These are phyloP conservation scores for Acanthamoeba royreba DNA, from an alignment of 208 protist species.

Conservation along the genomic window DNA sequence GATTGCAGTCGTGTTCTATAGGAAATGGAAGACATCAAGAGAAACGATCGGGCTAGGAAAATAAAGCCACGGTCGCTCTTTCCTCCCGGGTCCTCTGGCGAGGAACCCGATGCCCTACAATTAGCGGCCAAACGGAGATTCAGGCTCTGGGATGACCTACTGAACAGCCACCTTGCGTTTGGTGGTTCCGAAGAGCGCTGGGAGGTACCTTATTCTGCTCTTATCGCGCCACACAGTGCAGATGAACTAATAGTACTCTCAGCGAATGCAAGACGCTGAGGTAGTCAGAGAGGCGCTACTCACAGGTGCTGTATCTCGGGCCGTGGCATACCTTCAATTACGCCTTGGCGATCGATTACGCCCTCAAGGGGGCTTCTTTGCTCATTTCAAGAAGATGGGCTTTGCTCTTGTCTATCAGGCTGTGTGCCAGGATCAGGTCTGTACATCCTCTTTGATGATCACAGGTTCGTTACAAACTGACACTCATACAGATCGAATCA, in stretches of 20 bases:
- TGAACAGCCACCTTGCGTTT: neutral
- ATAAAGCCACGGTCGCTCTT: neutral
- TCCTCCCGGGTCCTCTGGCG: neutral
- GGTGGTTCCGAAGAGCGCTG: neutral
- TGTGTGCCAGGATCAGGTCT: constrained; percentile 5
- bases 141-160: neutral
- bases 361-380: neutral
- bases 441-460: neutral
- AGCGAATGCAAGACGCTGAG: neutral
- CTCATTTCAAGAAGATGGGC: neutral
- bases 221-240: neutral
- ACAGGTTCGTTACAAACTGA: neutral
- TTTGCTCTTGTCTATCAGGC: constrained; percentile 3
- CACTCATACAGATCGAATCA: neutral
- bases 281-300: constrained; percentile 20
- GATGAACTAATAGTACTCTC: neutral
- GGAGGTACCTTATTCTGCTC: neutral
- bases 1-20: neutral
- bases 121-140: neutral
- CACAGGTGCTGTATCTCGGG: neutral
- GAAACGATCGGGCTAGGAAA: neutral
- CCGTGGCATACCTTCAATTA: neutral
- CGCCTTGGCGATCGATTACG: neutral
- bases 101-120: neutral
- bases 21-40: neutral